These are phyloP conservation scores for Ophiobolus disseminans DNA, from an alignment of 2,329 filamentous ascomycete genomes.

Conservation along the genomic window DNA sequence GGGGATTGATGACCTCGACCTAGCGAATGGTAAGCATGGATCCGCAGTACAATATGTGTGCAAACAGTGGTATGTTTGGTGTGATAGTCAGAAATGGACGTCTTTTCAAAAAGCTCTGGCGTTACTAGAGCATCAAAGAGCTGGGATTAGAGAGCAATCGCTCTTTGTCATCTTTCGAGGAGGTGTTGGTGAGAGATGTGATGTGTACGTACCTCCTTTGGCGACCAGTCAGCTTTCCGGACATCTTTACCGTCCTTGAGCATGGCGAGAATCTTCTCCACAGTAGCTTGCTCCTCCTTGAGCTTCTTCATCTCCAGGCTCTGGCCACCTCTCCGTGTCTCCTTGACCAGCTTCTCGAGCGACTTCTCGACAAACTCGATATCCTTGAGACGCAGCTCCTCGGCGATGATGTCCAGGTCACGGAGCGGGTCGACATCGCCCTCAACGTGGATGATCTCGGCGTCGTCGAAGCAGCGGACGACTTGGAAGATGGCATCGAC, in stretches of 20 bases:
- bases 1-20: conserved; percentile 97
- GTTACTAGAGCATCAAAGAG: conserved; percentile 92
- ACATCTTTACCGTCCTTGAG: conserved; percentile 92
- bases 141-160: conserved; percentile 97
- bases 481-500: conserved; percentile 99
- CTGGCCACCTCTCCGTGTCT: conserved; percentile 92
- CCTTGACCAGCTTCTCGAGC: conserved; percentile 89
- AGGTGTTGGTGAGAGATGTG: conserved; percentile 22
- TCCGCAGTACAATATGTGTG: conserved; percentile 5
- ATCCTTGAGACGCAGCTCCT: conserved; percentile 96
- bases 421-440: conserved; percentile 95
- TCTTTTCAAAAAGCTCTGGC: conserved; percentile 91
- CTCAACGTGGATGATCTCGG: conserved; percentile 99
- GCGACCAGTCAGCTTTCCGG: conserved; percentile 84
- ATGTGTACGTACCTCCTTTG: conserved; percentile 84
- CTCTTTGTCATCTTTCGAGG: conserved; percentile 96
- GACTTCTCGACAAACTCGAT: conserved; percentile 98
- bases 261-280: conserved; percentile 85
- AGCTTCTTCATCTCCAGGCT: conserved; percentile 98
- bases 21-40: conserved; percentile 53
- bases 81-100: conserved; percentile 70
- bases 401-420: conserved; percentile 94
- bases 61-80: conserved; percentile 6
- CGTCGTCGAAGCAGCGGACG: conserved; percentile 96
- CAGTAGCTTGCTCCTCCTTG: conserved; percentile 89